These are phyloP conservation scores for Salvia rosmarinus DNA, from an alignment of 257 asterid species.

Conservation along the genomic window DNA sequence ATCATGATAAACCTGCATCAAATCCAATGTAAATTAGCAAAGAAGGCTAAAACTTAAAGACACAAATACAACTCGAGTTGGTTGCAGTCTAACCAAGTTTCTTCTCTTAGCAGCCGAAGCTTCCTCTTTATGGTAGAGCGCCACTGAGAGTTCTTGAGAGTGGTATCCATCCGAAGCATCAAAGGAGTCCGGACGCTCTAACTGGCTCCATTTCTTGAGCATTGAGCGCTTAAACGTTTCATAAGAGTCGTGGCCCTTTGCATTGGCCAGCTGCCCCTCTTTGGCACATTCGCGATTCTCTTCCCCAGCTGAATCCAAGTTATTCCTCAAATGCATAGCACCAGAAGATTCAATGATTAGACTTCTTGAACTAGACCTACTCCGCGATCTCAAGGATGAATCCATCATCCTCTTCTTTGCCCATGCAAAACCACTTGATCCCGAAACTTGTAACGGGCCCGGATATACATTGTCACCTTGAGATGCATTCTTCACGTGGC, in stretches of 20 bases:
- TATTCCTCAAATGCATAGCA: slow-evolving; percentile 53
- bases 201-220: slow-evolving; percentile 75
- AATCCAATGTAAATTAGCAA: slow-evolving; percentile 35
- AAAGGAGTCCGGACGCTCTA: slow-evolving; percentile 74
- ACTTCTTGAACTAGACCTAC: slow-evolving; percentile 90
- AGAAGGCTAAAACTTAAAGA: slow-evolving; percentile 15
- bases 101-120: slow-evolving; percentile 54
- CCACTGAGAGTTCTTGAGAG: slow-evolving; percentile 81
- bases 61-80: neutral
- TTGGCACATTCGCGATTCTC: slow-evolving; percentile 52
- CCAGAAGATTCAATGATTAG: slow-evolving; percentile 73
- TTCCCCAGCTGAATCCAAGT: slow-evolving; percentile 52
- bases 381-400: slow-evolving; percentile 67
- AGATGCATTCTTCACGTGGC: slow-evolving; percentile 76
- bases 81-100: slow-evolving; percentile 52
- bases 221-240: slow-evolving; percentile 51
- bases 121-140: slow-evolving; percentile 70
- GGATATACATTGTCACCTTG: slow-evolving; percentile 80
- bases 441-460: slow-evolving; percentile 87
- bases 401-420: slow-evolving; percentile 70
- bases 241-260: slow-evolving; percentile 51
- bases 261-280: slow-evolving; percentile 36
- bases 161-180: slow-evolving; percentile 81
- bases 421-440: slow-evolving; percentile 98
- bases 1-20: slow-evolving; percentile 70